Conservation (phyloP, 2,329 filamentous ascomycete species). For the Diplodia scrobiculata region DNA sequence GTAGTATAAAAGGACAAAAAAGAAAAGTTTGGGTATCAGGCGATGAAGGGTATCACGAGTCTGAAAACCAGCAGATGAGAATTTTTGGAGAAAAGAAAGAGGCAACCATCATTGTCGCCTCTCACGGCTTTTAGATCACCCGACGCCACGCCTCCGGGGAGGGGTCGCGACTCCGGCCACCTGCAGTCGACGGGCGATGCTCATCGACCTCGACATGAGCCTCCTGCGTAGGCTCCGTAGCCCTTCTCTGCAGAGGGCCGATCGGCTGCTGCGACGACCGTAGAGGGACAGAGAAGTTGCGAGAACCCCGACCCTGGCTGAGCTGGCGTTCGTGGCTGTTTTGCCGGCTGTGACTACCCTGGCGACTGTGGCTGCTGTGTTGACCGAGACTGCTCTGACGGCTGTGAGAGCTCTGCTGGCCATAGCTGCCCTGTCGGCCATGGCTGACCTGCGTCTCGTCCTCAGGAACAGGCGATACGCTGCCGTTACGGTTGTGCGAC, state of each 20-base stretch:
- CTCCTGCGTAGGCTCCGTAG: slow-evolving; percentile 13
- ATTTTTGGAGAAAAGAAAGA: background rate
- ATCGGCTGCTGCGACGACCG: background rate
- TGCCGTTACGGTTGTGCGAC: background rate
- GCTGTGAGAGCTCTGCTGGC: background rate
- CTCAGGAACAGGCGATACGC: slow-evolving; percentile 15
- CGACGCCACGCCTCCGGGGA: slow-evolving; percentile 13
- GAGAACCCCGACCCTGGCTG: background rate
- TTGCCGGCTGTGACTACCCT: background rate
- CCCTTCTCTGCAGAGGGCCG: slow-evolving; percentile 5
- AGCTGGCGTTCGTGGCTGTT: background rate
- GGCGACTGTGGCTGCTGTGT: background rate
- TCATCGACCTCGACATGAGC: background rate
- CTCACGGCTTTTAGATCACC: background rate
- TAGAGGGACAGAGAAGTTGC: slow-evolving; percentile 11
- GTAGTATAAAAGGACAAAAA: background rate
- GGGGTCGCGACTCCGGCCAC: background rate
- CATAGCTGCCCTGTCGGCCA: background rate
- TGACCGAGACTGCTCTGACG: background rate
- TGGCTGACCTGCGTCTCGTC: background rate
- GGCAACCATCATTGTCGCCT: background rate
- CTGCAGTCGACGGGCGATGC: slow-evolving; percentile 12
- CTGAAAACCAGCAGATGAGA: slow-evolving; percentile 12
- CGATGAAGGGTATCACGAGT: slow-evolving; percentile 17
- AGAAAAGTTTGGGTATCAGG: slow-evolving; percentile 11